phyloP scores from a whole-genome alignment of 2,329 filamentous ascomycete genomes.

The Colletotrichum cereale region DNA sequence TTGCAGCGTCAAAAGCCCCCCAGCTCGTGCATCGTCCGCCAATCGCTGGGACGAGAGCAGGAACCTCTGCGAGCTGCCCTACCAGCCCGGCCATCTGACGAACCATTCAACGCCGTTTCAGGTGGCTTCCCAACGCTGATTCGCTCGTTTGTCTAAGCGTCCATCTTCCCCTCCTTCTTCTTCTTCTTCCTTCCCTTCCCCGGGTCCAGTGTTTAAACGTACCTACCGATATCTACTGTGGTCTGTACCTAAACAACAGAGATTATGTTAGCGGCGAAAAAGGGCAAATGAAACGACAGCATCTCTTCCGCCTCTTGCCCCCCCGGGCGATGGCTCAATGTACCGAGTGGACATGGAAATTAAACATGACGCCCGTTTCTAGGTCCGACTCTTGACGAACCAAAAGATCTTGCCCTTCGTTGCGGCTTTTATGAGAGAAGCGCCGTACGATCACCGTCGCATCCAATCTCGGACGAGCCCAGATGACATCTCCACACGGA shows the following conservation, averaged over 20 bases:
- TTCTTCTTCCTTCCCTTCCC: background rate
- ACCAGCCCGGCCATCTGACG: conserved; percentile 24
- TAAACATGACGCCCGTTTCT: conserved; percentile 23
- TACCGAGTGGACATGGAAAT: conserved; percentile 26
- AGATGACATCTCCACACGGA: background rate
- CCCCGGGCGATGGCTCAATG: background rate
- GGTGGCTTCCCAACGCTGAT: conserved; percentile 26
- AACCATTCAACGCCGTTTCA: conserved; percentile 38
- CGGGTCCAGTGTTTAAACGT: background rate
- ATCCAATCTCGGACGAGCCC: conserved; percentile 7
- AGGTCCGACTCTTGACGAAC: background rate
- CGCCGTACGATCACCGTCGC: conserved; percentile 20
- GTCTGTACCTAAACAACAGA: too few species aligned
- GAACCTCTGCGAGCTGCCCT: conserved; percentile 3
- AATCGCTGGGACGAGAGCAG: conserved; percentile 20
- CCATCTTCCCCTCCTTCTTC: background rate
- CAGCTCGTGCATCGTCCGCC: conserved; percentile 33
- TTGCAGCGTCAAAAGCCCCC: conserved; percentile 35
- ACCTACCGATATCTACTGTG: background rate
- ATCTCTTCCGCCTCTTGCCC: background rate
- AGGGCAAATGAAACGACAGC: conserved; percentile 11
- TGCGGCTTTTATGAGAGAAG: background rate
- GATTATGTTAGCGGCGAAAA: conserved; percentile 25
- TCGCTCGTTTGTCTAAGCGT: conserved; percentile 6
- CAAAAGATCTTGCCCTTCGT: background rate